phyloP scores from a whole-genome alignment of 2,329 filamentous ascomycete genomes.

The Rasamsonia emersonii region DNA sequence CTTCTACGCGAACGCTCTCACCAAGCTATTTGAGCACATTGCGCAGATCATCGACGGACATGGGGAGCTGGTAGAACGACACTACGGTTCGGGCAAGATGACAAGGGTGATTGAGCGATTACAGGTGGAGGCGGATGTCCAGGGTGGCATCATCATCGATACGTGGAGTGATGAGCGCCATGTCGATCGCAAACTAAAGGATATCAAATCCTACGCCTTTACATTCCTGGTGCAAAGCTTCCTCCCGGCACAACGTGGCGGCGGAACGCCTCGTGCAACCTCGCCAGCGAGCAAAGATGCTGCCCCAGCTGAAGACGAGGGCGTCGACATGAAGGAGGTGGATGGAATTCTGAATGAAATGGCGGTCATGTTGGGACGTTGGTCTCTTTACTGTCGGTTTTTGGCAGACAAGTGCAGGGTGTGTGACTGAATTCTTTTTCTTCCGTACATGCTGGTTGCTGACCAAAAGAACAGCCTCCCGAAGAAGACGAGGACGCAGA shows the following conservation, averaged over 20 bases:
- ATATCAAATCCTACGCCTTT: constrained; percentile 96
- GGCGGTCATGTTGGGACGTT: constrained; percentile 82
- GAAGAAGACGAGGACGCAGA: constrained; percentile 45
- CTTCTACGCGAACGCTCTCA: constrained; percentile 86
- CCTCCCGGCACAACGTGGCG: constrained; percentile 59
- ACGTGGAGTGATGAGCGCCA: constrained; percentile 87
- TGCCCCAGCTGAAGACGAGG: constrained; percentile 73
- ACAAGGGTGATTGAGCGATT: constrained; percentile 83
- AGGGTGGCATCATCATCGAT: constrained; percentile 91
- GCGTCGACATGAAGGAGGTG: constrained; percentile 93
- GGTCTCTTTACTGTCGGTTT: constrained; percentile 88
- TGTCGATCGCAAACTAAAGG: constrained; percentile 78
- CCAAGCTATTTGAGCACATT: constrained; percentile 93
- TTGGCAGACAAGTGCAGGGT: constrained; percentile 78
- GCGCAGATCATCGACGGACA: constrained; percentile 93
- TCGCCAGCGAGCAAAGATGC: constrained; percentile 61
- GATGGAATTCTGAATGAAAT: constrained; percentile 82
- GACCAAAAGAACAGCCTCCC: constrained; percentile 38
- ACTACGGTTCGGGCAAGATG: constrained; percentile 93
- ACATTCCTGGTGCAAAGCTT: constrained; percentile 96
- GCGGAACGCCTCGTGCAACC: constrained; percentile 59
- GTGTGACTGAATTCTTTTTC: constrained; percentile 26
- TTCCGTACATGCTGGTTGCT: constrained; percentile 2
- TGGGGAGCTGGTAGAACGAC: constrained; percentile 79
- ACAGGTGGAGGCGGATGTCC: constrained; percentile 90